Evolutionary conservation across 257 asterid species (phyloP), one percentile per base, ranked within the genome.

Genomic region (Marsdenia floribunda): DNA sequence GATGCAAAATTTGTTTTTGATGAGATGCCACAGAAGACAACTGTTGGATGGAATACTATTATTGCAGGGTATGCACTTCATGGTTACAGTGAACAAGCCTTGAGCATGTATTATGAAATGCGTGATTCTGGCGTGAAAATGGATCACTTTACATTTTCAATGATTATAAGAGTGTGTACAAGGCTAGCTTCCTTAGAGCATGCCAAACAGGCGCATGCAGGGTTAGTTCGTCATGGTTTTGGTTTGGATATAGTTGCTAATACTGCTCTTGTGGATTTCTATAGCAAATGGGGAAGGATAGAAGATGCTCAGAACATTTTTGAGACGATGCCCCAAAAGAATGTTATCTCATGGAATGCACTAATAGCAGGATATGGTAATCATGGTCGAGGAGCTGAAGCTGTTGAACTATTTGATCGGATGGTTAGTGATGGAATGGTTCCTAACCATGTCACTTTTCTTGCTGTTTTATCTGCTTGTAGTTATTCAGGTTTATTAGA

Each of bases 191-290:
- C 97, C 8, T 68, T 90, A 12, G 96, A 86, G 77, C 94, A 91
- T 78, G 98, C 90, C 22, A 91, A 87, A 79, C 96, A 93, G 81
- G 96, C 97, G 73, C 97, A 91, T 58, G 98, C 98, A 33, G 93
- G 93, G 73, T 82, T 93, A 21, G 86, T 91, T 75, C 89, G 95
- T 57, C 88, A 89, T 47, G 97, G 97, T 55, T 90, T 83, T 71
- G 93, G 90, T 29, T 84, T 81, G 0, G 97, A 91, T 40, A 63
- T 90, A 14, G 91, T 90, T 61, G 93, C 96, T 71, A 93, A 81
- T 76, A 88, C 97, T 47, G 83, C 98, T 13, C 96, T 93, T 40
- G 90, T 93, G 40, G 97, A 93, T 82, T 90, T 93, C 83, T 91
- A 93, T 70, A 80, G 93, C 82, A 91, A 91, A 83, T 91, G 97